Conservation (phyloP, 192 early-diverging fungal genomes). For the Podila epicladia region DNA sequence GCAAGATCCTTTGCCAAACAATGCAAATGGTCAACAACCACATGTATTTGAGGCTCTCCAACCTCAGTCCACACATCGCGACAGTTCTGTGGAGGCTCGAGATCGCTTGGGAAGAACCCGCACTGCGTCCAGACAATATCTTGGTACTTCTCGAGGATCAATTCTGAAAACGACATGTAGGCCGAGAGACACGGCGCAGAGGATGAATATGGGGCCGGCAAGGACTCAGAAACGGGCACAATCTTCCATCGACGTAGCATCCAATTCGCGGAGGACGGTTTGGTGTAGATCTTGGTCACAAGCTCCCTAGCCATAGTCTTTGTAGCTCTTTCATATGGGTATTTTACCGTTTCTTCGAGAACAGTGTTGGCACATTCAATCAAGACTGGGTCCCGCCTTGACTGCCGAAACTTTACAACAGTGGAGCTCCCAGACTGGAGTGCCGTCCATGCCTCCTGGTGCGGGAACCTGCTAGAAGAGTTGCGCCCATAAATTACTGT, state of each 20-base stretch:
- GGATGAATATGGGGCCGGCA: not conserved
- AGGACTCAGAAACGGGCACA: constrained; percentile 6
- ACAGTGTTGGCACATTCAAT: too few relatives aligned
- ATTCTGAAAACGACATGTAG: constrained; percentile 14
- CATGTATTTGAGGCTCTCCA: not conserved
- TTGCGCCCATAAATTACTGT: not conserved
- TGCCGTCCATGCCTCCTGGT: not conserved
- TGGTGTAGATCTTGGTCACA: constrained; percentile 15
- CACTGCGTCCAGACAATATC: constrained; percentile 28
- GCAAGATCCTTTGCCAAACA: not conserved
- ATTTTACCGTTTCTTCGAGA: too few relatives aligned
- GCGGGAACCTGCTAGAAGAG: not conserved
- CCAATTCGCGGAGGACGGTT: constrained; percentile 1
- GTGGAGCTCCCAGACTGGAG: not conserved
- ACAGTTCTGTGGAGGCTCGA: constrained; percentile 4
- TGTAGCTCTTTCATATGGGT: too few relatives aligned
- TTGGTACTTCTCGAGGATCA: not conserved
- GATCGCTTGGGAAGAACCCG: constrained; percentile 19
- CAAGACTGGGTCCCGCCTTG: too few relatives aligned
- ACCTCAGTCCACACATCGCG: not conserved
- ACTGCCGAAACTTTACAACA: too few relatives aligned
- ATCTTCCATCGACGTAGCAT: constrained; percentile 27
- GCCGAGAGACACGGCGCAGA: not conserved
- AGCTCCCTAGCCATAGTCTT: constrained; percentile 1
- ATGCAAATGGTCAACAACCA: constrained; percentile 2